Conservation (phyloP, 768 basidiomycete species). For the Brasilioporus rufonigricans region DNA sequence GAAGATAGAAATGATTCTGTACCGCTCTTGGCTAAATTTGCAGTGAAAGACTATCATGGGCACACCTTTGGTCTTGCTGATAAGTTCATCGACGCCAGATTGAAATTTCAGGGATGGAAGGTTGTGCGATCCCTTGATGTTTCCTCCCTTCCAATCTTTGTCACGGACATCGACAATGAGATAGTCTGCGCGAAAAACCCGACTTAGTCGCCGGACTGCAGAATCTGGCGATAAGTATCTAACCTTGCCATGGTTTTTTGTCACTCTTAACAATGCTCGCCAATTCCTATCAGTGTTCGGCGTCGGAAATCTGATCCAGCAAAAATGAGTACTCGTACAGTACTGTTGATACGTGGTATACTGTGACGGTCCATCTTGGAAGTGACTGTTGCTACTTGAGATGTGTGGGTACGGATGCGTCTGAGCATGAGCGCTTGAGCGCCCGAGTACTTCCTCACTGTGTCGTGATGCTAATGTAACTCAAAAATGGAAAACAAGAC, state of each 20-base stretch:
- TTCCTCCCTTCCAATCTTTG: constrained; percentile 74
- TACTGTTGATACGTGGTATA: constrained; percentile 19
- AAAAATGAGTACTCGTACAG: constrained; percentile 16
- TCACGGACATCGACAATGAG: constrained; percentile 84
- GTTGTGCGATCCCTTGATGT: constrained; percentile 66
- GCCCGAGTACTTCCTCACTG: background rate
- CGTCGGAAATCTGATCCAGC: constrained; percentile 9
- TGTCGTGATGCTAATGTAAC: background rate
- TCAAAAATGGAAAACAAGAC: constrained; percentile 2
- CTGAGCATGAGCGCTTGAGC: constrained; percentile 4
- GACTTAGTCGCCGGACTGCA: background rate
- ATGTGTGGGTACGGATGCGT: constrained; percentile 1
- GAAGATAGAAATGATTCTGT: constrained; percentile 19
- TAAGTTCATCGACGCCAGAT: constrained; percentile 53
- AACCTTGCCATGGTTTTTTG: constrained; percentile 48
- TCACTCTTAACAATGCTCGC: constrained; percentile 65
- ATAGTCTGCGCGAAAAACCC: constrained; percentile 45
- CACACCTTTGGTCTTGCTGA: constrained; percentile 58
- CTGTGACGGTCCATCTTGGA: constrained; percentile 15
- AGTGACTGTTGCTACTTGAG: background rate
- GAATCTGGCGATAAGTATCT: background rate
- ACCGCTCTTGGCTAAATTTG: constrained; percentile 74
- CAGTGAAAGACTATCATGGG: constrained; percentile 77
- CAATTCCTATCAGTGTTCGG: constrained; percentile 51
- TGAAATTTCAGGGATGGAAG: constrained; percentile 62